Conservation (phyloP, 352 stramenopile species). For the Globisporangium nagaii region DNA sequence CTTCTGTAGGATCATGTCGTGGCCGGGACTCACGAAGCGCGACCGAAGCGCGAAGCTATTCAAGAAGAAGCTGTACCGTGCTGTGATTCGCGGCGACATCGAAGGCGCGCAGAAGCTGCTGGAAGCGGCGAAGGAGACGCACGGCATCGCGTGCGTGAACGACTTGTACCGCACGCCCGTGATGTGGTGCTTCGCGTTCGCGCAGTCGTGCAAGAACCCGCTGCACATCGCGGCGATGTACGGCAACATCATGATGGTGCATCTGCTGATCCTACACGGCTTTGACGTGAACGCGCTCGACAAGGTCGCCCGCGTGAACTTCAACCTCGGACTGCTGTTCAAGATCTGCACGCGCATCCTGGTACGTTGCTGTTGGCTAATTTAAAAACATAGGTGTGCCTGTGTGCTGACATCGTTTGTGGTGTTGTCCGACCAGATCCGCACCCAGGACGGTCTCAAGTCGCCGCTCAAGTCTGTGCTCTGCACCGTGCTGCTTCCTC, state of each 20-base stretch:
- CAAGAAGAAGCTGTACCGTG: slow-evolving; percentile 61
- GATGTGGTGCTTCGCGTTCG: slow-evolving; percentile 63
- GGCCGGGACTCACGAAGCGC: slow-evolving; percentile 22
- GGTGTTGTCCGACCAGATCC: slow-evolving; percentile 22
- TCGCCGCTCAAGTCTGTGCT: slow-evolving; percentile 40
- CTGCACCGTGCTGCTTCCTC: slow-evolving; percentile 63
- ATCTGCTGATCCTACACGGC: slow-evolving; percentile 42
- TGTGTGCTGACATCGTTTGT: neutral
- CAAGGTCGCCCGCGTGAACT: slow-evolving; percentile 76
- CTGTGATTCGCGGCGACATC: slow-evolving; percentile 45
- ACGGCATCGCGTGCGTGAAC: slow-evolving; percentile 26
- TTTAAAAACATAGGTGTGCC: neutral
- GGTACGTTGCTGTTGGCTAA: slow-evolving; percentile 16
- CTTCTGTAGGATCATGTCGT: slow-evolving; percentile 23
- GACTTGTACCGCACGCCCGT: slow-evolving; percentile 41
- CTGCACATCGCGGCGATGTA: slow-evolving; percentile 63
- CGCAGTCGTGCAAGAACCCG: slow-evolving; percentile 66
- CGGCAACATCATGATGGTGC: slow-evolving; percentile 50
- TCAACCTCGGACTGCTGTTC: slow-evolving; percentile 70
- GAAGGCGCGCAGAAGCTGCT: slow-evolving; percentile 38
- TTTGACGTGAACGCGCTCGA: slow-evolving; percentile 69
- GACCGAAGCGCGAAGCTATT: slow-evolving; percentile 33
- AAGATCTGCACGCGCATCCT: slow-evolving; percentile 59
- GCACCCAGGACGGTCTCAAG: slow-evolving; percentile 52
- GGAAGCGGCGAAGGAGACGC: slow-evolving; percentile 20